These are phyloP conservation scores for Candida tibetensis DNA, from an alignment of 805 yeast genomes.

Conservation along the genomic window DNA sequence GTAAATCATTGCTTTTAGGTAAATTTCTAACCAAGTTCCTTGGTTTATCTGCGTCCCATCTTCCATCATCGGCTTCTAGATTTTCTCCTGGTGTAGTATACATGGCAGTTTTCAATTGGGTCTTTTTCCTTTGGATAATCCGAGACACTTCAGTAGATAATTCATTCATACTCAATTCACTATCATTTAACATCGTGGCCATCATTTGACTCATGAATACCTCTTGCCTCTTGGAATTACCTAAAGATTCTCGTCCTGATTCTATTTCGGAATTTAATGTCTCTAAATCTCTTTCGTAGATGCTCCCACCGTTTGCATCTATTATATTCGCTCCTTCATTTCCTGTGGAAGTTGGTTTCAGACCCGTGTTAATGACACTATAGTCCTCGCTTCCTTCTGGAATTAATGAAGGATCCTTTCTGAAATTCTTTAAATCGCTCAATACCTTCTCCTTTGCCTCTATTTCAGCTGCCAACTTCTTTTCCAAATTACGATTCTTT, in stretches of 20 bases:
- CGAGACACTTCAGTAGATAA: conserved; percentile 19
- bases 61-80: conserved; percentile 18
- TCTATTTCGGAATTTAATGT: neutral
- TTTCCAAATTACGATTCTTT: conserved; percentile 55
- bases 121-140: conserved; percentile 22
- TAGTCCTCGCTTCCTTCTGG: conserved; percentile 11
- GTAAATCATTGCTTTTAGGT: conserved; percentile 57
- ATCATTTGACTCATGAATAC: conserved; percentile 18
- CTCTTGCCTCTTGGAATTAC: neutral
- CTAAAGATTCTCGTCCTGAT: conserved; percentile 3
- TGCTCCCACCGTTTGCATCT: neutral
- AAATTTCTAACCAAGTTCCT: conserved; percentile 49
- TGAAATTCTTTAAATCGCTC: neutral
- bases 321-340: neutral
- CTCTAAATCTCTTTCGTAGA: too few species aligned
- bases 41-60: conserved; percentile 28
- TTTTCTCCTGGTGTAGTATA: conserved; percentile 16
- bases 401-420: neutral
- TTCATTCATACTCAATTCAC: conserved; percentile 28
- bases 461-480: conserved; percentile 23
- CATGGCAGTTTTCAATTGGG: conserved; percentile 18
- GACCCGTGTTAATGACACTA: neutral
- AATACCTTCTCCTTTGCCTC: conserved; percentile 3
- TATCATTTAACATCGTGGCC: conserved; percentile 29
- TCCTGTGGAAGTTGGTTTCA: neutral